A percentile compares a stretch with the other conserved stretches of the same genome.
These are phyloP conservation scores for Papilionanthe hybrid DNA, from an alignment of 116 monocot genomes.

Conservation along the genomic window DNA sequence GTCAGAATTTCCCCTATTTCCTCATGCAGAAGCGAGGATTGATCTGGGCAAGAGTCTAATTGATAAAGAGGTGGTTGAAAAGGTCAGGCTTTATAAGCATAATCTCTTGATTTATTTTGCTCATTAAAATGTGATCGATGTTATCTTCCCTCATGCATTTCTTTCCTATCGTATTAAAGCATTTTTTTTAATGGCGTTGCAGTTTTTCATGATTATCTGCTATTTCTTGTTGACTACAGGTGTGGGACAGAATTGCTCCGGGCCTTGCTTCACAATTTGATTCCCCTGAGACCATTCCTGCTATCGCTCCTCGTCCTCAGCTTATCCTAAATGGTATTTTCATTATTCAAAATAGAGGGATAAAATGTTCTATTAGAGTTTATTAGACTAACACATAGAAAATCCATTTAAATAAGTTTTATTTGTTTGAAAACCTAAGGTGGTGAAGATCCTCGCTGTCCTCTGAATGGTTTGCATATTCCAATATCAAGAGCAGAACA, in stretches of 20 bases:
- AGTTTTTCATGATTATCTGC: constrained; percentile 5
- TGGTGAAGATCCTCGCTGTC: constrained; percentile 76
- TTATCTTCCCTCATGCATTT: background rate
- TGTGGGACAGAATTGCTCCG: constrained; percentile 95
- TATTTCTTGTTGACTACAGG: constrained; percentile 38
- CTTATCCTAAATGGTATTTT: constrained; percentile 76
- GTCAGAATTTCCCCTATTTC: background rate
- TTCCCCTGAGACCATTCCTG: constrained; percentile 64
- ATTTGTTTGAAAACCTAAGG: constrained; percentile 28
- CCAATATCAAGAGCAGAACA: constrained; percentile 33
- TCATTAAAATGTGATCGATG: background rate
- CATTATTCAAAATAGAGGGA: background rate
- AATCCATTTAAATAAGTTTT: background rate
- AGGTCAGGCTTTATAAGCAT: constrained; percentile 31
- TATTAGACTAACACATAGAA: background rate
- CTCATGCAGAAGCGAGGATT: constrained; percentile 63
- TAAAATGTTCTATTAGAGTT: background rate
- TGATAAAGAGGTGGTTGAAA: constrained; percentile 86
- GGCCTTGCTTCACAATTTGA: constrained; percentile 82
- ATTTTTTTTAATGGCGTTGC: background rate
- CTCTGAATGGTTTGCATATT: constrained; percentile 50
- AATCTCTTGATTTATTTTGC: background rate
- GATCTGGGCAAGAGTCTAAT: constrained; percentile 64
- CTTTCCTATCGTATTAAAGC: background rate
- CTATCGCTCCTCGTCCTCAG: constrained; percentile 64